Evolutionary conservation across 2,329 filamentous ascomycete species (phyloP).

Genomic region (Alternaria ethzedia): DNA sequence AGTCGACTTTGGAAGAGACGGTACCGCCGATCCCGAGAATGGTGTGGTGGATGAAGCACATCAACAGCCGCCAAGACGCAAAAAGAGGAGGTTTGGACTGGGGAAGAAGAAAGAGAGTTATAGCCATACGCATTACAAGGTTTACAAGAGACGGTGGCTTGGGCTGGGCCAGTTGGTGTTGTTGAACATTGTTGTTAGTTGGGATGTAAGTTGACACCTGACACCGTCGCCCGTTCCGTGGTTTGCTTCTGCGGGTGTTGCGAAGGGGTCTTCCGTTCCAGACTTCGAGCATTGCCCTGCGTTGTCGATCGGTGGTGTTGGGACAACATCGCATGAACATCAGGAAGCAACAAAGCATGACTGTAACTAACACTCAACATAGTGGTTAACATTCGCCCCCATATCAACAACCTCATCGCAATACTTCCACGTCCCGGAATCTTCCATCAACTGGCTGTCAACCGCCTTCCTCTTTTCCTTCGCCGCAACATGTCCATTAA

Average conservation of each 20-base stretch:
- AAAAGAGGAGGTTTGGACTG: background rate
- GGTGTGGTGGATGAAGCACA: background rate
- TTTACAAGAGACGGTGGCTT: slow-evolving; percentile 89
- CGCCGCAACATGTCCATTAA: slow-evolving; percentile 70
- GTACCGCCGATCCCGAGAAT: background rate
- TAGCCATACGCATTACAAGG: slow-evolving; percentile 49
- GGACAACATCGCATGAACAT: background rate
- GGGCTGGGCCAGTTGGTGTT: slow-evolving; percentile 83
- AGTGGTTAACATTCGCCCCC: slow-evolving; percentile 94
- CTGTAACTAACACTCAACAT: background rate
- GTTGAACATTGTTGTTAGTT: slow-evolving; percentile 91
- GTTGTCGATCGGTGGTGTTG: background rate
- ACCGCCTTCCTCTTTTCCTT: slow-evolving; percentile 89
- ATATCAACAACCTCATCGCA: slow-evolving; percentile 74
- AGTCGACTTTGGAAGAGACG: slow-evolving; percentile 6
- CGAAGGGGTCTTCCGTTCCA: background rate
- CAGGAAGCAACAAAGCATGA: background rate
- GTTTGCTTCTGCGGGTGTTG: background rate
- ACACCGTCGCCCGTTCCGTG: background rate
- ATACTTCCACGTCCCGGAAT: slow-evolving; percentile 78
- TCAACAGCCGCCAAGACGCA: background rate
- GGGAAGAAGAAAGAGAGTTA: slow-evolving; percentile 28
- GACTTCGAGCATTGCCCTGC: background rate
- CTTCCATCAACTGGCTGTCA: slow-evolving; percentile 89
- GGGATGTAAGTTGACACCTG: slow-evolving; percentile 76